Base-by-base conservation (phyloP, 2,329 filamentous ascomycete genomes). In the Fusarium equiseti region DNA sequence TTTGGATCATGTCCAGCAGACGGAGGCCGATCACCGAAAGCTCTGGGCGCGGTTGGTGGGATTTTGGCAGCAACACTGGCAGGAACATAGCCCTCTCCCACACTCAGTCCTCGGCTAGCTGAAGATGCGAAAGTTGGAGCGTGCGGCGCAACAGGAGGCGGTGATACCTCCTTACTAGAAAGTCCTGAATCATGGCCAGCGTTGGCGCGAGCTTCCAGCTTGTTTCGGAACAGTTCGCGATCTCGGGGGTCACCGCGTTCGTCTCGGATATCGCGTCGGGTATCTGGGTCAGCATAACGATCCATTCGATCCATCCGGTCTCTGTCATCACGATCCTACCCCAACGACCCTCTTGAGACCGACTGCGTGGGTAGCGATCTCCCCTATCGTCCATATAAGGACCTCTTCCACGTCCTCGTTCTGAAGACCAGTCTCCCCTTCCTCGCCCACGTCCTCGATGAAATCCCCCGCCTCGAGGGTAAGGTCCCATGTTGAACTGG, bases 341-440 rank as follows among this genome's bases (percentile, higher is more conserved):
- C 84, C 86, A 88, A 35, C 87, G 87, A 60, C 89, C 88, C 75
- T 90, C 89, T 74, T 90, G 88, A 68, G 90, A 91, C 68, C 90
- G 86, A 73, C 89, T 90, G 74, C 91, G 84, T 20, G 86, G 87
- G 58, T 92, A 91, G 15, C 88, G 85, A 64, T 92, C 82, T 43
- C 76, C 84, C 43, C 88, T 84, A 45, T 91, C 91, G 61, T 90
- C 88, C 71, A 76, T 75, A 69, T 88, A 89, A 50, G 85, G 86
- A 2, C 84, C 83, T 22, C 86, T 86, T 16, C 86, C 89, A 31
- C 89, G 83, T 5, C 87, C 87, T 62, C 88, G 81, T 8, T 82
- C 80, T 20, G 79, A 73, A 6, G 75, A 63, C 81, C 81, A 83
- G 40, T 83, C 82, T 13, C 80, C 80, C 63, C 82, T 76, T 46